Evolutionary conservation across 2,329 filamentous ascomycete genomes (phyloP).

Genomic region (Cercospora nicotianae): DNA sequence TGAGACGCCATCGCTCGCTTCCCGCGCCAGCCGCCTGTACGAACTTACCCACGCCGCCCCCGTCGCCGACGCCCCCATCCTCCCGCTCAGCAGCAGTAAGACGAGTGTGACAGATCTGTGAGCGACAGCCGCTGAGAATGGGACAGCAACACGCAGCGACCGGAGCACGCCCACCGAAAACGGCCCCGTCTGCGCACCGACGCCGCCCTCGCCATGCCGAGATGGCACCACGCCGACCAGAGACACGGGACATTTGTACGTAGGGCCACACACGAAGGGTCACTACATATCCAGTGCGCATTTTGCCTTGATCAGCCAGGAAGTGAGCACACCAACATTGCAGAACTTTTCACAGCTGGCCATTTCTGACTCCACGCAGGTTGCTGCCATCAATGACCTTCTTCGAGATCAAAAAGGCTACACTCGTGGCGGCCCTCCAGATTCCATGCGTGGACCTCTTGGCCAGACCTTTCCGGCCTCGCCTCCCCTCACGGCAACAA

Average conservation of each 20-base stretch:
- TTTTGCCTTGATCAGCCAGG: constrained; percentile 27
- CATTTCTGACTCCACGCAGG: constrained; percentile 9
- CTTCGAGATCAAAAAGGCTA: constrained; percentile 18
- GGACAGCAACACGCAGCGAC: not conserved
- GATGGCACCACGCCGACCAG: constrained; percentile 21
- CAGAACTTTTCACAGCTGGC: not conserved
- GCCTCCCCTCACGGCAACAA: constrained; percentile 20
- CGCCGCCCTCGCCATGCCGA: constrained; percentile 10
- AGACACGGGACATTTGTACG: constrained; percentile 27
- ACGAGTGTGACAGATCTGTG: not conserved
- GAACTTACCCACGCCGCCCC: constrained; percentile 22
- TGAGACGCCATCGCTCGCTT: constrained; percentile 25
- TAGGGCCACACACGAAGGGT: constrained; percentile 28
- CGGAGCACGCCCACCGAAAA: not conserved
- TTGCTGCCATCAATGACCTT: constrained; percentile 28
- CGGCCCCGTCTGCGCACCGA: constrained; percentile 1
- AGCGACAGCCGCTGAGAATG: not conserved
- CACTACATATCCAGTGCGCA: constrained; percentile 27
- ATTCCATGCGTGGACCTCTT: constrained; percentile 18
- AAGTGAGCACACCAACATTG: constrained; percentile 9
- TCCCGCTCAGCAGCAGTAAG: not conserved
- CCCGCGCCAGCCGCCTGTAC: constrained; percentile 23
- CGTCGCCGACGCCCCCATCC: not conserved
- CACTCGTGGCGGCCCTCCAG: constrained; percentile 8
- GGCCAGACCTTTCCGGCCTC: constrained; percentile 24